Evolutionary conservation across 2,329 filamentous ascomycete species (phyloP), one percentile per base, ranked within the genome.

Genomic region (Aspergillus amoenus): DNA sequence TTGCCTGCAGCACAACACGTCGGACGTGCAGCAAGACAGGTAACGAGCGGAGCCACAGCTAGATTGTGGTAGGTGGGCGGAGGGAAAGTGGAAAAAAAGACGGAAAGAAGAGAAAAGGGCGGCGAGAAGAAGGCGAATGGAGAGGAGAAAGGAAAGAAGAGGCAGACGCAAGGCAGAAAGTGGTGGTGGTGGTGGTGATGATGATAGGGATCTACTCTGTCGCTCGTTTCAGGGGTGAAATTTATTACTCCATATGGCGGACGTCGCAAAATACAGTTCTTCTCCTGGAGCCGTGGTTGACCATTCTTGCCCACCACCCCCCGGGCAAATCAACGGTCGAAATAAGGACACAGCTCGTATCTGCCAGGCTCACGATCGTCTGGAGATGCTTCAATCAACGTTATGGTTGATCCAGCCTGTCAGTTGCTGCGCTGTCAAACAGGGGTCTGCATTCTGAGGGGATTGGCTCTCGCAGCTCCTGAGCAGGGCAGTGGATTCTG

Each of bases 181-280:
- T 47, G 41, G 52, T 45, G 45, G 55, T 44, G 57, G 50, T 59
- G 57, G 64, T 61, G 21, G 21, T 21, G 45, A 52, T 44, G 57
- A 48, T 59, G 53, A 66, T 64, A 61, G 64, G 61, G 62, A 66
- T 66, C 62, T 64, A 64, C 62, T 61, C 30, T 40, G 45, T 56
- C 59, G 53, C 49, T 62, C 55, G 61, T 66, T 66, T 66, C 64
- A 66, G 64, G 64, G 64, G 64, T 50, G 57, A 62, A 63, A 59
- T 61, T 52, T 49, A 59, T 45, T 63, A 30, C 27, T 9, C 4
- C 21, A 3, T 21, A 30, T 30, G 27, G 27, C 9, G 27, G 27
- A 64, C 56, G 41, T 54, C 44, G 55, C 59, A 57, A 63, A 58
- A 62, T 50, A 59, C 46, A 50, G 58, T 34, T 8, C 7, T 12